Conservation (phyloP, 305 asterid species). For the Solanum hybrid region DNA sequence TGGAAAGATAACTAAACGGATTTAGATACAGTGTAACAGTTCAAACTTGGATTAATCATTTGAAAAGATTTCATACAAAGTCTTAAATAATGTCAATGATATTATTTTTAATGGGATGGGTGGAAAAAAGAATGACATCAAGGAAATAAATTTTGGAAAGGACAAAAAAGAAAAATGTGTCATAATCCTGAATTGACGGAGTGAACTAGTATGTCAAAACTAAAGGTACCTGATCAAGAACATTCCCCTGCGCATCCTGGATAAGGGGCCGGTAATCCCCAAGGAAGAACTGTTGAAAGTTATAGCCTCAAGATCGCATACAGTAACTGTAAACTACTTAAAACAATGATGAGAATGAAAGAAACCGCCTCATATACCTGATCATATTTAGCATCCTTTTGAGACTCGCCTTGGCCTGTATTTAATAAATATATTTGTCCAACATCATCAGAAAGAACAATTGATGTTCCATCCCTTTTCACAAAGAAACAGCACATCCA, state of each 20-base stretch:
- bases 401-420: slow-evolving; percentile 98
- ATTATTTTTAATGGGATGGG: not conserved
- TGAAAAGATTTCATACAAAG: not conserved
- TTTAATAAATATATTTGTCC: slow-evolving; percentile 88
- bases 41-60: not conserved
- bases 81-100: not conserved
- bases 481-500: slow-evolving; percentile 29
- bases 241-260: slow-evolving; percentile 73
- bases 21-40: not conserved
- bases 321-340: not conserved
- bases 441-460: slow-evolving; percentile 95
- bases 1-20: not conserved
- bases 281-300: slow-evolving; percentile 72
- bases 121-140: not conserved
- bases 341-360: not conserved
- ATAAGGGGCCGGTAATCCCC: slow-evolving; percentile 95
- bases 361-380: slow-evolving; percentile 44
- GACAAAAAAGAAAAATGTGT: not conserved
- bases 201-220: not conserved
- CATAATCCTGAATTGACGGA: not conserved
- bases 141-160: not conserved
- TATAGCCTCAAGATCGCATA: not conserved
- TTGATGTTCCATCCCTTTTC: slow-evolving; percentile 93
- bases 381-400: slow-evolving; percentile 93
- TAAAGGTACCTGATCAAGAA: slow-evolving; percentile 77